Evolutionary conservation across 495 filamentous ascomycete species (phyloP), one percentile per base, ranked within the genome.

Genomic region (Emericellopsis terricola): DNA sequence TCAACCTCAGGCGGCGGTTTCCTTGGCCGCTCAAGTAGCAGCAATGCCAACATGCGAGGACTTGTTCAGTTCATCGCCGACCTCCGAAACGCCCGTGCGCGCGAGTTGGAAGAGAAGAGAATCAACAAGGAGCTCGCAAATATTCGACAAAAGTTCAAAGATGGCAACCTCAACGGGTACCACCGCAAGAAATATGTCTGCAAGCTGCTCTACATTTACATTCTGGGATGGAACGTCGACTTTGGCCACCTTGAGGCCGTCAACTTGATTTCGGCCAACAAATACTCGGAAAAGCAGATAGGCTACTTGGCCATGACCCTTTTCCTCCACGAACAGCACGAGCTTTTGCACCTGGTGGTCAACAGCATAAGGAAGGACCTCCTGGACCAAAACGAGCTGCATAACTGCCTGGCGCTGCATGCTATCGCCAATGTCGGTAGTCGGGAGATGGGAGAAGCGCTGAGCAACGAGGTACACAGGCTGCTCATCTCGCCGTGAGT

Each of bases 141-240:
- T 47, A 96, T 99, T 55, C 73, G 89, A 46, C 72, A 80, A 57
- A 82, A 83, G 56, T 84, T 83, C 53, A 79, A 78, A 69, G 78
- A 86, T 53, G 86, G 85, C 26, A 80, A 65, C 51, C 60, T 96
- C 18, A 92, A 77, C 55, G 91, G 91, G 33, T 99, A 99, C 47
- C 81, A 93, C 57, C 93, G 91, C 68, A 99, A 99, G 69, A 99
- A 99, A 80, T 99, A 99, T 50, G 91, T 99, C 29, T 99, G 91
- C 79, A 97, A 97, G 73, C 69, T 99, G 42, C 70, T 99, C 29
- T 99, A 99, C 50, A 94, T 99, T 45, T 99, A 99, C 53, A 99
- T 99, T 38, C 74, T 96, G 32, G 91, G 91, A 6, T 99, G 91
- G 76, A 91, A 99, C 50, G 86, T 99, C 57, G 91, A 96, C 52